Conservation (phyloP, 176 grass and related monocot genomes). For the Rhynchospora pubera region DNA sequence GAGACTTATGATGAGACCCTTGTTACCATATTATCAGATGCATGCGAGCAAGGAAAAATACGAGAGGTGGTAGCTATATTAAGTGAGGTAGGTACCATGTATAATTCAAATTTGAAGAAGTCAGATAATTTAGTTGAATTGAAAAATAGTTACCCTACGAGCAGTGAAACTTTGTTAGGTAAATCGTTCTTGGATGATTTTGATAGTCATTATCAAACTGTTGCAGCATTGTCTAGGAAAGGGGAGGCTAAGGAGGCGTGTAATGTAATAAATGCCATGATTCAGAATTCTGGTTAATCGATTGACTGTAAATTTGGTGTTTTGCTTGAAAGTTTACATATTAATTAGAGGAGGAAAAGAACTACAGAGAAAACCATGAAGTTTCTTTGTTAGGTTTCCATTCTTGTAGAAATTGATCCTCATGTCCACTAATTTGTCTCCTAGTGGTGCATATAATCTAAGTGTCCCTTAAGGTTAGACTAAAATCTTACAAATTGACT, state of each 20-base stretch:
- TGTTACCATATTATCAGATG: slow-evolving; percentile 50
- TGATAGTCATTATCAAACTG: slow-evolving; percentile 58
- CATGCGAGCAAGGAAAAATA: slow-evolving; percentile 76
- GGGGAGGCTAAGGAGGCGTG: slow-evolving; percentile 63
- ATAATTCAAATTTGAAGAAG: slow-evolving; percentile 25
- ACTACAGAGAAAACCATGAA: no score
- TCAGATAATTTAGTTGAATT: slow-evolving; percentile 35
- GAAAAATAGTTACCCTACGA: slow-evolving; percentile 24
- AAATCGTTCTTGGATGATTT: slow-evolving; percentile 60
- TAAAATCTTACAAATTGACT: no score
- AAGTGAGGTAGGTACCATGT: slow-evolving; percentile 55
- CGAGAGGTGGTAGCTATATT: slow-evolving; percentile 62
- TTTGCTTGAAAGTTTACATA: no score
- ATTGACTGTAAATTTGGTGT: background rate
- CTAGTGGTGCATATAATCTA: no score
- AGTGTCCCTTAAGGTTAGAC: no score
- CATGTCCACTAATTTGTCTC: no score
- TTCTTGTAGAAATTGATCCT: no score
- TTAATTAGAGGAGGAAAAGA: no score
- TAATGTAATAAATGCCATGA: slow-evolving; percentile 59
- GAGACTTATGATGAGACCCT: slow-evolving; percentile 48
- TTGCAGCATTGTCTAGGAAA: slow-evolving; percentile 63
- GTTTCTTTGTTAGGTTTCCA: no score
- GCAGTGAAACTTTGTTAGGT: slow-evolving; percentile 30
- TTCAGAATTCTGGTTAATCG: slow-evolving; percentile 47